Conservation (phyloP, 805 yeast genomes). For the Starmerella roubikii region DNA sequence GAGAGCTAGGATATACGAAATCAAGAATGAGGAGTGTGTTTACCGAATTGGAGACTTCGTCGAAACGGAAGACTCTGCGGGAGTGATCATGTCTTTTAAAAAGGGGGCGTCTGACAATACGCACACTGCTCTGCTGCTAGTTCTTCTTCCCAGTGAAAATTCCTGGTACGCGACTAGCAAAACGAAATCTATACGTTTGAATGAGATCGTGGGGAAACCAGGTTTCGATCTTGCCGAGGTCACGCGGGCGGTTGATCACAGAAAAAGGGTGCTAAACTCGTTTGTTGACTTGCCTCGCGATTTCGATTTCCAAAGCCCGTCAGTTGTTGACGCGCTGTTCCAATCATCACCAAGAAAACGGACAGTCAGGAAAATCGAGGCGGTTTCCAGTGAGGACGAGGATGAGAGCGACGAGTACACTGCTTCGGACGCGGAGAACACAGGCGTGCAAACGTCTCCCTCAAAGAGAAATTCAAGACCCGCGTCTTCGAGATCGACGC, state of each 20-base stretch:
- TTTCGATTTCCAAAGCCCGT: background rate
- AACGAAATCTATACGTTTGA: background rate
- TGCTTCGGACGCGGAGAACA: too few relatives aligned
- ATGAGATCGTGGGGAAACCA: background rate
- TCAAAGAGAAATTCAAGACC: too few relatives aligned
- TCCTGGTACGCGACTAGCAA: background rate
- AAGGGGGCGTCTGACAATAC: conserved; percentile 8
- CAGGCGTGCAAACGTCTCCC: too few relatives aligned
- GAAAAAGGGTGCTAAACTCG: background rate
- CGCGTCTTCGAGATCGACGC: too few relatives aligned
- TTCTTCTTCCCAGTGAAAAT: background rate
- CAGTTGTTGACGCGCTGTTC: background rate
- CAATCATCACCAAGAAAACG: background rate
- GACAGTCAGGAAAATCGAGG: background rate
- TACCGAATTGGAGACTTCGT: conserved; percentile 10
- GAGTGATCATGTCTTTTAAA: conserved; percentile 6
- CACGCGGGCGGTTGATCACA: background rate
- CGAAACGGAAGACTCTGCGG: conserved; percentile 10
- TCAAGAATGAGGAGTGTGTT: background rate
- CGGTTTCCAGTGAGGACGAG: background rate
- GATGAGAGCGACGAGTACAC: background rate
- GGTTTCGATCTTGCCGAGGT: background rate
- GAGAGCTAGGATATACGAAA: conserved; percentile 4
- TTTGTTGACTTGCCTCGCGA: background rate
- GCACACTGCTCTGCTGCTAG: conserved; percentile 9